Conservation (phyloP, 2,329 filamentous ascomycete species). For the Calonectria pseudoturangicola region DNA sequence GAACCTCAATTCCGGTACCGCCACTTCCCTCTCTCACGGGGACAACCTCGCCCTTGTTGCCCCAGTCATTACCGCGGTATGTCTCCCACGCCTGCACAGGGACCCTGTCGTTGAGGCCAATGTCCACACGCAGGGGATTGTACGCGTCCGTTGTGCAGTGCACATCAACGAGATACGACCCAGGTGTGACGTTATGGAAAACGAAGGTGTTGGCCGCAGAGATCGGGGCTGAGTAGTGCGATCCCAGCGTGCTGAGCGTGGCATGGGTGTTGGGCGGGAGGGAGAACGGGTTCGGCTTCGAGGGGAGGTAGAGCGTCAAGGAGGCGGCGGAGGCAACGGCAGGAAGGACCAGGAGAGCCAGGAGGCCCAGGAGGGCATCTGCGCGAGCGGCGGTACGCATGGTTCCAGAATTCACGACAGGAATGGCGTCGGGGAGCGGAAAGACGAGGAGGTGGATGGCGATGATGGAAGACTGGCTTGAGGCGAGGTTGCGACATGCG, state of each 20-base stretch:
- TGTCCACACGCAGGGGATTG: slow-evolving; percentile 86
- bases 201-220: slow-evolving; percentile 82
- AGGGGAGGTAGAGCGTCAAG: slow-evolving; percentile 67
- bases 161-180: slow-evolving; percentile 89
- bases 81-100: slow-evolving; percentile 85
- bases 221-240: slow-evolving; percentile 74
- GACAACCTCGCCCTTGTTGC: slow-evolving; percentile 83
- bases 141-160: slow-evolving; percentile 85
- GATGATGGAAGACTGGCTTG: slow-evolving; percentile 38
- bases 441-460: slow-evolving; percentile 44
- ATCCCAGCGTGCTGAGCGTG: slow-evolving; percentile 68
- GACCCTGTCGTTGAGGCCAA: slow-evolving; percentile 63
- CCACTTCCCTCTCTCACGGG: slow-evolving; percentile 62
- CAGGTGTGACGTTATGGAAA: slow-evolving; percentile 82
- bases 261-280: slow-evolving; percentile 81
- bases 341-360: slow-evolving; percentile 60
- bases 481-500: slow-evolving; percentile 39
- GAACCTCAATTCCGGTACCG: slow-evolving; percentile 74
- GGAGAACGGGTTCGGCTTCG: slow-evolving; percentile 70
- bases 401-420: slow-evolving; percentile 16
- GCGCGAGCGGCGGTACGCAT: slow-evolving; percentile 61
- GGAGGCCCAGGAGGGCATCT: slow-evolving; percentile 59
- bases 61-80: slow-evolving; percentile 92
- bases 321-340: slow-evolving; percentile 56
- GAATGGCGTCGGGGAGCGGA: background rate